Evolutionary conservation across 1,284 basidiomycete species (phyloP).

Genomic region (Coriolopsis trogii): DNA sequence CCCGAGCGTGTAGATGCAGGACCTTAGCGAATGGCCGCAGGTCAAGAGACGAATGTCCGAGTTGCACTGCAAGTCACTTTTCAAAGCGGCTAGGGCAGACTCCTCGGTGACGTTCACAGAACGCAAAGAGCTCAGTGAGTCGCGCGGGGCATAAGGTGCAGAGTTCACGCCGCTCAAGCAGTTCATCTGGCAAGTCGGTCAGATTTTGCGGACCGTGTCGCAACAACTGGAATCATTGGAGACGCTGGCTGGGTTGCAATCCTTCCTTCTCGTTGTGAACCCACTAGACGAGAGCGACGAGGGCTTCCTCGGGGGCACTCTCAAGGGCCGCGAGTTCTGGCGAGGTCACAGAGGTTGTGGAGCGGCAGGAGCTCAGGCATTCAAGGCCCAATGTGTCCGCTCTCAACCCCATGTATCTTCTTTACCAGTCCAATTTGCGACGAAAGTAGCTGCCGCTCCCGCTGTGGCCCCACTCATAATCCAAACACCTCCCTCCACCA

Average conservation of each 20-base stretch:
- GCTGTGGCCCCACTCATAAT: background rate
- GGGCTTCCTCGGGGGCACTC: conserved; percentile 65
- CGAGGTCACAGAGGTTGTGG: conserved; percentile 59
- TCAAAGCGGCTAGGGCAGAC: conserved; percentile 28
- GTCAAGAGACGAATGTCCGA: conserved; percentile 55
- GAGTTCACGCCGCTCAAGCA: background rate
- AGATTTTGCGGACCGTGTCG: conserved; percentile 50
- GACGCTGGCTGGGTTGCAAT: conserved; percentile 52
- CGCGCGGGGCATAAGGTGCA: background rate
- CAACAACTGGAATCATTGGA: conserved; percentile 53
- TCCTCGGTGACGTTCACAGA: conserved; percentile 9
- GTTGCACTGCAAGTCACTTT: conserved; percentile 59
- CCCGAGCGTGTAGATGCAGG: background rate
- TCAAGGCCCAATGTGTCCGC: conserved; percentile 48
- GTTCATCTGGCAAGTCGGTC: conserved; percentile 39
- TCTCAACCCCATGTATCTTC: background rate
- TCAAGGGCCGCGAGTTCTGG: conserved; percentile 66
- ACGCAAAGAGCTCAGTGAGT: conserved; percentile 27
- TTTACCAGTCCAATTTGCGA: background rate
- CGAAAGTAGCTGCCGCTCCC: background rate
- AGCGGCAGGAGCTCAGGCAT: conserved; percentile 53
- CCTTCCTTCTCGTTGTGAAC: conserved; percentile 63
- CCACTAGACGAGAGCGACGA: conserved; percentile 46
- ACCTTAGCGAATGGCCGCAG: conserved; percentile 34
- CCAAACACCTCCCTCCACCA: background rate